Conservation (phyloP, 2,329 filamentous ascomycete genomes). For the Fusarium pseudoanthophilum region DNA sequence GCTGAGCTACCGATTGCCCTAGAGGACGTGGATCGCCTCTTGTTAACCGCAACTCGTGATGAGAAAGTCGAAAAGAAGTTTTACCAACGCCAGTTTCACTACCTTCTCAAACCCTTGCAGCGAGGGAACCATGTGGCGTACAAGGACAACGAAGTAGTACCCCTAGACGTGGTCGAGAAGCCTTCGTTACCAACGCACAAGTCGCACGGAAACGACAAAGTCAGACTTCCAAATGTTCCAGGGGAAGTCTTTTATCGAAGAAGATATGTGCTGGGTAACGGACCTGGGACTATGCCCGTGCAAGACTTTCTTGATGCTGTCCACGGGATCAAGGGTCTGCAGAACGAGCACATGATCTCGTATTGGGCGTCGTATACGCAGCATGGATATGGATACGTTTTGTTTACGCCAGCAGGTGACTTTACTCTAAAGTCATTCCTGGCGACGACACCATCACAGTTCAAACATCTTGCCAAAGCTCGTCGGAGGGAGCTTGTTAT, state of each 20-base stretch:
- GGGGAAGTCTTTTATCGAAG: slow-evolving; percentile 68
- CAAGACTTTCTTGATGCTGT: slow-evolving; percentile 71
- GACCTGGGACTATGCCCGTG: slow-evolving; percentile 56
- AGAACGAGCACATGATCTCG: slow-evolving; percentile 76
- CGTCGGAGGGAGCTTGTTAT: slow-evolving; percentile 69
- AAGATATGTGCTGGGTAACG: slow-evolving; percentile 62
- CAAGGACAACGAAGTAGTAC: slow-evolving; percentile 74
- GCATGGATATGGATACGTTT: slow-evolving; percentile 70
- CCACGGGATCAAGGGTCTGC: slow-evolving; percentile 65
- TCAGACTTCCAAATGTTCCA: slow-evolving; percentile 71
- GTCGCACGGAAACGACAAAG: slow-evolving; percentile 61
- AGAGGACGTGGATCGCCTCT: slow-evolving; percentile 72
- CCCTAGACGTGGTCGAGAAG: slow-evolving; percentile 73
- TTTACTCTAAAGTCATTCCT: slow-evolving; percentile 75
- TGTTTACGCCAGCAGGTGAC: slow-evolving; percentile 74
- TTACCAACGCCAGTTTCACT: slow-evolving; percentile 76
- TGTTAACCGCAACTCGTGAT: slow-evolving; percentile 68
- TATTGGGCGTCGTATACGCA: slow-evolving; percentile 78
- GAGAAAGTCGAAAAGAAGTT: slow-evolving; percentile 75
- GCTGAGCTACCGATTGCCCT: slow-evolving; percentile 75
- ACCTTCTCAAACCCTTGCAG: slow-evolving; percentile 72
- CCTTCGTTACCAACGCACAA: slow-evolving; percentile 55
- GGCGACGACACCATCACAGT: slow-evolving; percentile 68
- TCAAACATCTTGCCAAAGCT: slow-evolving; percentile 70
- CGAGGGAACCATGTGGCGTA: slow-evolving; percentile 72